A percentile compares a stretch with the other conserved stretches of the same genome.
Conservation (phyloP, 2,329 filamentous ascomycete genomes). For the Colletotrichum somersetense region DNA sequence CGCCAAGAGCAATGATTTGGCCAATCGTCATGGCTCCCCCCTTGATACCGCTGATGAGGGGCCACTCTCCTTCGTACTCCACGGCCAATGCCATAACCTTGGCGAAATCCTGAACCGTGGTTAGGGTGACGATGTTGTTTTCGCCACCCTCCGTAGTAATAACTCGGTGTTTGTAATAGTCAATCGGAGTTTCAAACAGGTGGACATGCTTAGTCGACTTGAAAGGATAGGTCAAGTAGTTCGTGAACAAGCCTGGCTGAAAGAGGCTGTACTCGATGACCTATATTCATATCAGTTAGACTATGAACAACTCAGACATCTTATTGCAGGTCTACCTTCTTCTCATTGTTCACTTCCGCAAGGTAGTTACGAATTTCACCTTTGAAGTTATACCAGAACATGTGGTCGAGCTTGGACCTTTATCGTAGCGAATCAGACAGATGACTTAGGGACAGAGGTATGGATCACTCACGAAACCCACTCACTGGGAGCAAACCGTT, state of each 20-base stretch:
- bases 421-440: neutral
- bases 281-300: constrained; percentile 47
- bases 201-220: constrained; percentile 59
- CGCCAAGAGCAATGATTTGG: constrained; percentile 56
- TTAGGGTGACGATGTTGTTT: constrained; percentile 58
- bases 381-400: constrained; percentile 66
- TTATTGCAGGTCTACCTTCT: constrained; percentile 50
- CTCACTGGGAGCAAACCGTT: constrained; percentile 72
- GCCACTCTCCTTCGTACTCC: constrained; percentile 60
- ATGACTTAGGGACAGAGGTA: too few species aligned
- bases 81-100: constrained; percentile 55
- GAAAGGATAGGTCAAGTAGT: constrained; percentile 67
- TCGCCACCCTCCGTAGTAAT: constrained; percentile 58
- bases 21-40: constrained; percentile 52
- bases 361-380: constrained; percentile 63
- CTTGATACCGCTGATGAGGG: constrained; percentile 55
- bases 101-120: constrained; percentile 58
- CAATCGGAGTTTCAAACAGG: constrained; percentile 53
- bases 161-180: constrained; percentile 57
- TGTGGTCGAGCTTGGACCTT: constrained; percentile 47
- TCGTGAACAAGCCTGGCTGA: constrained; percentile 65
- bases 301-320: neutral
- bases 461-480: constrained; percentile 57
- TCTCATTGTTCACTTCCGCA: constrained; percentile 61
- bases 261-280: constrained; percentile 69